Evolutionary conservation across 2,329 filamentous ascomycete genomes (phyloP).

Genomic region (Monosporascus sp.): DNA sequence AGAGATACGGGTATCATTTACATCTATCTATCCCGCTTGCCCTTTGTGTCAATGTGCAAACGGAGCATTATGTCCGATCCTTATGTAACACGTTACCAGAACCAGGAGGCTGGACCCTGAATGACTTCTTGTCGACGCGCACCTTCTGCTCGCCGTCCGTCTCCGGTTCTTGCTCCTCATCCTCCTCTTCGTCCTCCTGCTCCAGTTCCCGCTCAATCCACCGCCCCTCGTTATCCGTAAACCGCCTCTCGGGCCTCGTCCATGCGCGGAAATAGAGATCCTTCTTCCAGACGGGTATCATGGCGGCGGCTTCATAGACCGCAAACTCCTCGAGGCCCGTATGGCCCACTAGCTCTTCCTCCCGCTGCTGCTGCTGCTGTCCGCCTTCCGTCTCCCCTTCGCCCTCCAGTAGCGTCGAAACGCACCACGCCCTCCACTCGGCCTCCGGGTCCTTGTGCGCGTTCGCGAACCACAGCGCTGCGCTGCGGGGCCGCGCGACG

Average conservation of each 20-base stretch:
- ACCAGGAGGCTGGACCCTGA: too few relatives aligned
- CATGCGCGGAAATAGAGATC: constrained; percentile 5
- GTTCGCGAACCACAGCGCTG: constrained; percentile 1
- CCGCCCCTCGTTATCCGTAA: background rate
- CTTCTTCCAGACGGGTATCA: background rate
- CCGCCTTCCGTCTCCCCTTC: background rate
- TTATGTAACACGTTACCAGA: too few relatives aligned
- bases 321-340: constrained; percentile 12
- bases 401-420: background rate
- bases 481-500: constrained; percentile 20
- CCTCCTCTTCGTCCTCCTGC: too few relatives aligned
- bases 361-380: background rate
- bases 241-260: background rate
- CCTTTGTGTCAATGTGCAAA: too few relatives aligned
- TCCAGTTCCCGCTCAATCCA: too few relatives aligned
- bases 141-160: too few relatives aligned
- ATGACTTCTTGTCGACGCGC: too few relatives aligned
- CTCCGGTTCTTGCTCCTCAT: too few relatives aligned
- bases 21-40: too few relatives aligned
- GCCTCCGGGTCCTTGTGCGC: background rate
- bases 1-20: too few relatives aligned
- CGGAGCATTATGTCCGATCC: too few relatives aligned
- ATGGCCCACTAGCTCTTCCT: background rate
- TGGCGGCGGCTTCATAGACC: background rate
- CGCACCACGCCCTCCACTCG: background rate